Evolutionary conservation across 768 basidiomycete species (phyloP), one percentile per base, ranked within the genome.

Genomic region (Amanita muscaria): DNA sequence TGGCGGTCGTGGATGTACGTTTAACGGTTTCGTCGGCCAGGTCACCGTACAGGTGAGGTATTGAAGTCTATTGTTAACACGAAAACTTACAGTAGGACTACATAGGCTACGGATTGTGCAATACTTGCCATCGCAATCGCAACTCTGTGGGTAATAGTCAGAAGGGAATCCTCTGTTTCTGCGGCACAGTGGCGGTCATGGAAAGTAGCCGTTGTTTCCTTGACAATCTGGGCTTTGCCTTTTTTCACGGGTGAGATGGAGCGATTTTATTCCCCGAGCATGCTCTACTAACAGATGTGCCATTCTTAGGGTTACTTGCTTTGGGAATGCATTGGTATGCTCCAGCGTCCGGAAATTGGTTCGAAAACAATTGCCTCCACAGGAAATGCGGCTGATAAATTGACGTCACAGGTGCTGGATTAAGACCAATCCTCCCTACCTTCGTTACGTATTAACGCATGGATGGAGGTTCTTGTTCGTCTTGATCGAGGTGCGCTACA

Each of bases 401-500:
- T 12, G 5, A 29, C 3, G 18, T 25, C 4, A 9, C 34, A 49
- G 49, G 49, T 50, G 49, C 15, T 50, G 49, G 49, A 25, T 50
- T 21, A 41, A 37, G 2, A 34, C 27, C 4, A 43, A 50, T 5
- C 49, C 49, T 37, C 16, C 27, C 16, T 50, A 47, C 23, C 25
- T 47, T 21, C 46, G 49, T 18, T 50, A 50, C 22, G 49, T 47
- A 6, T 23, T 50, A 11, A 50, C 49, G 14, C 49, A 50, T 24
- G 46, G 34, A 2, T 50, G 49, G 49, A 46, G 49, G 24, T 43
- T 35, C 18, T 36, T 50, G 18, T 50, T 50, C 25, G 47, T 50
- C 30, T n/a, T 43, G n/a, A 32, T 50, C 22, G 49, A 50, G 46
- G 51, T 57, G 9, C 69, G 60, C 57, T 12, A 22, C 11, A 14